A percentile compares a stretch with the other conserved stretches of the same genome.
These are phyloP conservation scores for Tetracladium marchalianum DNA, from an alignment of 495 filamentous ascomycete species.

Conservation along the genomic window DNA sequence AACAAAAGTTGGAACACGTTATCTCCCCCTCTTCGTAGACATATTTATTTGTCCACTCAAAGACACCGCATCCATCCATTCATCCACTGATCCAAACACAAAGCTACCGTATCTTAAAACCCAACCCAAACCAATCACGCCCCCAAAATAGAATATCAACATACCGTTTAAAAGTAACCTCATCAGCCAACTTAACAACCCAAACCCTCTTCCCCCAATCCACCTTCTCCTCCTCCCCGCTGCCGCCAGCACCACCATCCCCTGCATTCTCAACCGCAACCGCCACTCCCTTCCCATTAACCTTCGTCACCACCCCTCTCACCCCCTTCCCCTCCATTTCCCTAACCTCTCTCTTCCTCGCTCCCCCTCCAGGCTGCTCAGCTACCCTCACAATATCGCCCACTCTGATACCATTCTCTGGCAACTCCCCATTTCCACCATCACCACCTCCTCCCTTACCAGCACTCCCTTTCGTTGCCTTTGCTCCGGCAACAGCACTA, in stretches of 20 bases:
- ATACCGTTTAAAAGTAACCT: conserved; percentile 80
- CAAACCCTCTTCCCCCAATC: conserved; percentile 49
- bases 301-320: conserved; percentile 73
- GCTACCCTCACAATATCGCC: conserved; percentile 82
- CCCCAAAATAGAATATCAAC: background rate
- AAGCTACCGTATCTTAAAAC: no score
- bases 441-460: conserved; percentile 66
- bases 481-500: conserved; percentile 43
- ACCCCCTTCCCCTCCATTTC: conserved; percentile 54
- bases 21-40: background rate
- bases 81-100: no score
- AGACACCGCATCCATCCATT: no score
- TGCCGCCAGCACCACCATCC: conserved; percentile 27
- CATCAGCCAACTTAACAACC: conserved; percentile 87
- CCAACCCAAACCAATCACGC: no score
- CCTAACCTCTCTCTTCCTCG: conserved; percentile 59
- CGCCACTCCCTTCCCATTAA: conserved; percentile 53
- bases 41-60: background rate
- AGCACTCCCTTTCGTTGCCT: conserved; percentile 69
- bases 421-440: conserved; percentile 37
- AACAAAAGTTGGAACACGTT: background rate
- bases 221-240: conserved; percentile 39
- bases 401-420: conserved; percentile 73
- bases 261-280: conserved; percentile 54
- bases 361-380: conserved; percentile 61